A percentile compares a stretch with the other conserved stretches of the same genome.
These are phyloP conservation scores for Leptographium lundbergii DNA, from an alignment of 2,329 filamentous ascomycete species.

Conservation along the genomic window DNA sequence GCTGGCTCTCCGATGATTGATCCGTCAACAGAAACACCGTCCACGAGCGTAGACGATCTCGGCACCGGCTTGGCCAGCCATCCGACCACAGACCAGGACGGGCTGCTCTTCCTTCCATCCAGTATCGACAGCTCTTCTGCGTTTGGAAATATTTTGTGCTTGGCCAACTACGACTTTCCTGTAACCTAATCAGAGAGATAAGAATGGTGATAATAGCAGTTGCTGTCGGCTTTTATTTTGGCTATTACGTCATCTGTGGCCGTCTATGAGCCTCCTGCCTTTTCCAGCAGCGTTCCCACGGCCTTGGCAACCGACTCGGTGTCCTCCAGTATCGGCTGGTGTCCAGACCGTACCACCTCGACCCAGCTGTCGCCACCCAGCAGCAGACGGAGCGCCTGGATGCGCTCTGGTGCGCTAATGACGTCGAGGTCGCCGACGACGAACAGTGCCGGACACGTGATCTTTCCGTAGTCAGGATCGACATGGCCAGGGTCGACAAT, in stretches of 20 bases:
- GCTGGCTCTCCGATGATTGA: neutral
- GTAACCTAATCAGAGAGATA: neutral
- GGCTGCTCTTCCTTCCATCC: slow-evolving; percentile 9
- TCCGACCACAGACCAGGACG: neutral
- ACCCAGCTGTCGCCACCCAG: slow-evolving; percentile 18
- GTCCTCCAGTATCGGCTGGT: slow-evolving; percentile 11
- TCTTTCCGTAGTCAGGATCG: slow-evolving; percentile 19
- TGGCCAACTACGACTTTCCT: slow-evolving; percentile 14
- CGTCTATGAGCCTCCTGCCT: neutral
- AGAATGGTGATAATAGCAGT: neutral
- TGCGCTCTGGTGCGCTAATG: slow-evolving; percentile 17
- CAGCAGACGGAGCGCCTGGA: slow-evolving; percentile 15
- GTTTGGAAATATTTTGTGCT: slow-evolving; percentile 15
- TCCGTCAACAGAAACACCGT: neutral
- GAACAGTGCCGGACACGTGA: slow-evolving; percentile 18
- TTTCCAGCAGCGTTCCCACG: neutral
- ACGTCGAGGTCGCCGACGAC: slow-evolving; percentile 19
- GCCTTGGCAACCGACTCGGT: neutral
- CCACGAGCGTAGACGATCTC: neutral
- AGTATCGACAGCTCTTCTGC: slow-evolving; percentile 7
- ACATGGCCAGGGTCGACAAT: slow-evolving; percentile 17
- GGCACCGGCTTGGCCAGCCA: neutral
- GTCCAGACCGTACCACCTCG: slow-evolving; percentile 7
- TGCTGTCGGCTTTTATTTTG: neutral
- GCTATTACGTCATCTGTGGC: neutral